Evolutionary conservation across 1,284 basidiomycete species (phyloP).

Genomic region (Amylostereum areolatum): DNA sequence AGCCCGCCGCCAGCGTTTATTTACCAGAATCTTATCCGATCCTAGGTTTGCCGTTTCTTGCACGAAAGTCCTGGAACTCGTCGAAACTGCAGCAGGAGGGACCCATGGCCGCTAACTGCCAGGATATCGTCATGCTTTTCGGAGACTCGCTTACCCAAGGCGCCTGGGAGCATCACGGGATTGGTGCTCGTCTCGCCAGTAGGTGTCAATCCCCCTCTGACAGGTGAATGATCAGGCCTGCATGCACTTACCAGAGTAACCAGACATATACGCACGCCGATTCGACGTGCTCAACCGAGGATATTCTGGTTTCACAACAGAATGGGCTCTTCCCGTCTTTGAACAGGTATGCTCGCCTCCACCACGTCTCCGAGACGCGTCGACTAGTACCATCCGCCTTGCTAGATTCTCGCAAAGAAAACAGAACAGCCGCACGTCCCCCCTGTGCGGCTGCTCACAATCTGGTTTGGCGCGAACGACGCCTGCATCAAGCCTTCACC

Average conservation of each 20-base stretch:
- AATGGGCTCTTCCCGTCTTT: constrained; percentile 77
- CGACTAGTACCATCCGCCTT: neutral
- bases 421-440: constrained; percentile 42
- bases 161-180: constrained; percentile 51
- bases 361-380: too few species aligned
- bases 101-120: constrained; percentile 49
- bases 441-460: constrained; percentile 67
- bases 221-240: neutral
- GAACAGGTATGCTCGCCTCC: constrained; percentile 45
- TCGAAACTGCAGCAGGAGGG: neutral
- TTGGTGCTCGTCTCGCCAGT: constrained; percentile 62
- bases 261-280: constrained; percentile 73
- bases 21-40: too few species aligned
- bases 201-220: constrained; percentile 18
- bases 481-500: constrained; percentile 50
- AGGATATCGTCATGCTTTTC: constrained; percentile 66
- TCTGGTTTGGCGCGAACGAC: constrained; percentile 92
- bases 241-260: constrained; percentile 3
- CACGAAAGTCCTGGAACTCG: too few species aligned
- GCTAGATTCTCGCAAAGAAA: constrained; percentile 50
- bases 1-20: too few species aligned
- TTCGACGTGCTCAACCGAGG: constrained; percentile 84
- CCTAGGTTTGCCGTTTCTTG: too few species aligned
- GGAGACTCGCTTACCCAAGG: constrained; percentile 75
- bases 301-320: constrained; percentile 75